phyloP scores from a whole-genome alignment of 495 filamentous ascomycete genomes.

The Xylaria cubensis region DNA sequence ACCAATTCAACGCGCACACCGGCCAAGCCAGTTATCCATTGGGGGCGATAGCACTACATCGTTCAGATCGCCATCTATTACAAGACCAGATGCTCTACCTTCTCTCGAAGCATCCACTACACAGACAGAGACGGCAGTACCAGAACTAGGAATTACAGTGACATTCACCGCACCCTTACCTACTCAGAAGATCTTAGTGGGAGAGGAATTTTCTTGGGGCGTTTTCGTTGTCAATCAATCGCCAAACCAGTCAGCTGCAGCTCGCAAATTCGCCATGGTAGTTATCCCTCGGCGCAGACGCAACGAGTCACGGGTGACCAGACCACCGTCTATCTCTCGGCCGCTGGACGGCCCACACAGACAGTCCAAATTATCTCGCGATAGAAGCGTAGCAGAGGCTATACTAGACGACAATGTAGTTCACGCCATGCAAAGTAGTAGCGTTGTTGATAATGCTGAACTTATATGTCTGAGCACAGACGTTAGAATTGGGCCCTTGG shows the following conservation, averaged over 20 bases:
- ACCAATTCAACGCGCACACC: slow-evolving; percentile 70
- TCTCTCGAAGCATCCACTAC: slow-evolving; percentile 55
- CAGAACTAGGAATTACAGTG: slow-evolving; percentile 75
- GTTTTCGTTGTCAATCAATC: slow-evolving; percentile 87
- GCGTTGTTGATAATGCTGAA: slow-evolving; percentile 73
- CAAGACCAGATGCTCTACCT: slow-evolving; percentile 60
- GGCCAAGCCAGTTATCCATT: slow-evolving; percentile 66
- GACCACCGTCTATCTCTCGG: slow-evolving; percentile 57
- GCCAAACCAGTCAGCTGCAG: slow-evolving; percentile 43
- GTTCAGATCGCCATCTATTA: slow-evolving; percentile 53
- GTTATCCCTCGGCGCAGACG: slow-evolving; percentile 79
- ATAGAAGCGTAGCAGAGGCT: slow-evolving; percentile 67
- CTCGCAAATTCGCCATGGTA: slow-evolving; percentile 81
- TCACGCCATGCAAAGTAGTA: slow-evolving; percentile 80
- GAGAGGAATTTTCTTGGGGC: slow-evolving; percentile 82
- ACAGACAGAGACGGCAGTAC: slow-evolving; percentile 53
- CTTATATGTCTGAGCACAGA: slow-evolving; percentile 84
- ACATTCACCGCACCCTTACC: slow-evolving; percentile 67
- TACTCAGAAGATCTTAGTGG: slow-evolving; percentile 58
- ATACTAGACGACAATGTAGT: slow-evolving; percentile 85
- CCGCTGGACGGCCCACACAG: slow-evolving; percentile 27
- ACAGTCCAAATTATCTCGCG: slow-evolving; percentile 31
- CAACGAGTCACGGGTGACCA: slow-evolving; percentile 65
- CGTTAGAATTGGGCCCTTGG: slow-evolving; percentile 78
- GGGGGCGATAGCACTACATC: slow-evolving; percentile 51